A percentile compares a stretch with the other conserved stretches of the same genome.
phyloP scores from a whole-genome alignment of 208 protist genomes.

The Blastocrithidia nonstop region DNA sequence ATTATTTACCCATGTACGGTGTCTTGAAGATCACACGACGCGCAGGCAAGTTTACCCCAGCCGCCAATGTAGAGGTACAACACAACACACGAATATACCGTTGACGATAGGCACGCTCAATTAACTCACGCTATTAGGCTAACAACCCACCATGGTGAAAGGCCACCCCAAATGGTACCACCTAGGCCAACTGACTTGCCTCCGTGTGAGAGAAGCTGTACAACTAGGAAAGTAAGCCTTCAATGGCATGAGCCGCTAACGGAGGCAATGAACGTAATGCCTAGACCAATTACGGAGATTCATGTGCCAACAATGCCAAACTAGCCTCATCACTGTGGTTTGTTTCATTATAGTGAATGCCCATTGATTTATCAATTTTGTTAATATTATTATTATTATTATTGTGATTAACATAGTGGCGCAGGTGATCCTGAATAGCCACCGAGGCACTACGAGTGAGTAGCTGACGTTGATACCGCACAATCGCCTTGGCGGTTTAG shows the following conservation, averaged over 20 bases:
- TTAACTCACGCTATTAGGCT: slow-evolving; percentile 56
- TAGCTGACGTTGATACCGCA: slow-evolving; percentile 10
- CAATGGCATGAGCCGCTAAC: slow-evolving; percentile 7
- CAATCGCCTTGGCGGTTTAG: slow-evolving; percentile 47
- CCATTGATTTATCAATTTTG: not conserved
- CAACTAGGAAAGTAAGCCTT: slow-evolving; percentile 26
- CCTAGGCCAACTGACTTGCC: slow-evolving; percentile 17
- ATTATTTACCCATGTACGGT: slow-evolving; percentile 47
- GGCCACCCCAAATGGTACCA: slow-evolving; percentile 64
- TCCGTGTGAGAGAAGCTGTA: slow-evolving; percentile 15
- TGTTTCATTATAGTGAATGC: slow-evolving; percentile 2
- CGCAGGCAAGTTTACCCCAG: slow-evolving; percentile 88
- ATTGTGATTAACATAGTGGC: not conserved
- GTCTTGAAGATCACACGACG: slow-evolving; percentile 77
- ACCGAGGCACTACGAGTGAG: not conserved
- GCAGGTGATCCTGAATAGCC: slow-evolving; percentile 3
- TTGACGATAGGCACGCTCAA: slow-evolving; percentile 66
- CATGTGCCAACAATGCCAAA: slow-evolving; percentile 1
- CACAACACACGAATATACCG: slow-evolving; percentile 64
- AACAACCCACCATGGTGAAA: slow-evolving; percentile 84
- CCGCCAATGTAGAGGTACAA: slow-evolving; percentile 87
- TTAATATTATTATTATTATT: not conserved
- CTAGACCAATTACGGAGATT: slow-evolving; percentile 2
- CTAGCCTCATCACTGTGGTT: not conserved
- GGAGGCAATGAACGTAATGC: slow-evolving; percentile 5